phyloP scores from a whole-genome alignment of 225 moss, liverwort and hornwort genomes.

The Sphagnum tenellum region DNA sequence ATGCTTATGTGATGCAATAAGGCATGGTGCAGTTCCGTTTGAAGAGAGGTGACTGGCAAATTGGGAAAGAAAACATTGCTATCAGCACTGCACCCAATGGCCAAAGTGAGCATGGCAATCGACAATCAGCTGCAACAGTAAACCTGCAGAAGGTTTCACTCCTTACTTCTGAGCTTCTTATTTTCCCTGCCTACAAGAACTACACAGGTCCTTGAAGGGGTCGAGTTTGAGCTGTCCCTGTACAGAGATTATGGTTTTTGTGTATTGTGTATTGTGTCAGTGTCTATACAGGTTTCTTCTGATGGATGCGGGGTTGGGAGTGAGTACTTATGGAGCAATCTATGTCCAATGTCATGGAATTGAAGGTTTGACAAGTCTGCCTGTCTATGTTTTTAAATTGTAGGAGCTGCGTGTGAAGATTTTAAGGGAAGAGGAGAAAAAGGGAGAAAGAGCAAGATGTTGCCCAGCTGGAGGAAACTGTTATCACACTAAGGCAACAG shows the following conservation, averaged over 20 bases:
- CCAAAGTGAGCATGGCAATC: slow-evolving; percentile 11
- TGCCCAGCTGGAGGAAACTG: slow-evolving; percentile 19
- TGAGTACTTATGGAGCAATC: too few species aligned
- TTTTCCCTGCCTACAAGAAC: too few species aligned
- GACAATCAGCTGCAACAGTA: slow-evolving; percentile 14
- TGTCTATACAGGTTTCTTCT: too few species aligned
- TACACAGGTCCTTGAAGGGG: too few species aligned
- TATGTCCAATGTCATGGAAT: too few species aligned
- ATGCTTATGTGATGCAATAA: too few species aligned
- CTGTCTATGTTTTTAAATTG: not conserved
- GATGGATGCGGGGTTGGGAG: too few species aligned
- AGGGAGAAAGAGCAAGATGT: slow-evolving; percentile 21
- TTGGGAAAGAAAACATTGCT: slow-evolving; percentile 23
- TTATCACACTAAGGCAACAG: slow-evolving; percentile 18
- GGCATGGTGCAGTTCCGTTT: slow-evolving; percentile 17
- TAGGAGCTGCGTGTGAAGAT: slow-evolving; percentile 26
- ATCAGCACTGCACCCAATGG: slow-evolving; percentile 5
- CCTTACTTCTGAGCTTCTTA: too few species aligned
- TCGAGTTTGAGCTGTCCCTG: too few species aligned
- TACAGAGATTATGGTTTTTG: too few species aligned
- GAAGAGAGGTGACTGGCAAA: slow-evolving; percentile 25
- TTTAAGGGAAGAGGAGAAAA: slow-evolving; percentile 30
- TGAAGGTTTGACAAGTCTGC: not conserved
- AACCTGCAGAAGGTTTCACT: slow-evolving; percentile 16
- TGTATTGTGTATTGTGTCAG: too few species aligned